phyloP scores from a whole-genome alignment of 2,329 filamentous ascomycete genomes.

The Phialophora tarda region DNA sequence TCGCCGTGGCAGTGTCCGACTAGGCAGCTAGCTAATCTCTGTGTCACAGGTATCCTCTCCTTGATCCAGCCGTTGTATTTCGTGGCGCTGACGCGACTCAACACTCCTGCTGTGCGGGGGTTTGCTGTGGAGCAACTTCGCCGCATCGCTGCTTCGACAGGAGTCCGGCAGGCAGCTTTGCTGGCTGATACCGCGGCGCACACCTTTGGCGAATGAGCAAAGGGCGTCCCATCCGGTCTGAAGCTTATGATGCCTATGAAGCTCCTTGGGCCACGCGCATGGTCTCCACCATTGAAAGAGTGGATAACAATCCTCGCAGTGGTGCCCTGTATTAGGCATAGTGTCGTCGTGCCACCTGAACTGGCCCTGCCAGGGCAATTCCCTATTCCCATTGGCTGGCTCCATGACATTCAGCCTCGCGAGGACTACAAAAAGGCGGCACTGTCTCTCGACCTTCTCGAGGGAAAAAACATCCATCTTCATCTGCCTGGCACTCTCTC shows the following conservation, averaged over 20 bases:
- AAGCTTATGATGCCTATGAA: neutral
- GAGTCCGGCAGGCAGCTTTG: slow-evolving; percentile 18
- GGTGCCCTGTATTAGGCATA: slow-evolving; percentile 22
- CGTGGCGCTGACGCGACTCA: slow-evolving; percentile 13
- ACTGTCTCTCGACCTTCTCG: neutral
- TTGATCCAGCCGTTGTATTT: slow-evolving; percentile 23
- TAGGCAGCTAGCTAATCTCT: slow-evolving; percentile 3
- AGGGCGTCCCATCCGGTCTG: too few species aligned
- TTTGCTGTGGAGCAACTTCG: slow-evolving; percentile 23
- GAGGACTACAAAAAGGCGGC: neutral
- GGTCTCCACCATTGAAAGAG: too few species aligned
- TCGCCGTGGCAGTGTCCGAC: neutral
- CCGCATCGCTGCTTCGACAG: slow-evolving; percentile 13
- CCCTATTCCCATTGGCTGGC: neutral
- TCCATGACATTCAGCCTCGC: neutral
- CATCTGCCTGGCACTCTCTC: neutral
- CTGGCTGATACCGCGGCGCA: slow-evolving; percentile 17
- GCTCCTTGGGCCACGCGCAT: neutral
- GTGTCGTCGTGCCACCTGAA: neutral
- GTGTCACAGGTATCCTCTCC: slow-evolving; percentile 14
- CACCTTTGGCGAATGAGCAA: neutral
- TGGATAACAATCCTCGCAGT: slow-evolving; percentile 11
- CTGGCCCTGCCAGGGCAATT: neutral
- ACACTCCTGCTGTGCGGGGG: neutral
- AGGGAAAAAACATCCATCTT: neutral